A percentile compares a stretch with the other conserved stretches of the same genome.
Conservation (phyloP, 164 flowering plant genomes). For the Magnolia changhungtana region DNA sequence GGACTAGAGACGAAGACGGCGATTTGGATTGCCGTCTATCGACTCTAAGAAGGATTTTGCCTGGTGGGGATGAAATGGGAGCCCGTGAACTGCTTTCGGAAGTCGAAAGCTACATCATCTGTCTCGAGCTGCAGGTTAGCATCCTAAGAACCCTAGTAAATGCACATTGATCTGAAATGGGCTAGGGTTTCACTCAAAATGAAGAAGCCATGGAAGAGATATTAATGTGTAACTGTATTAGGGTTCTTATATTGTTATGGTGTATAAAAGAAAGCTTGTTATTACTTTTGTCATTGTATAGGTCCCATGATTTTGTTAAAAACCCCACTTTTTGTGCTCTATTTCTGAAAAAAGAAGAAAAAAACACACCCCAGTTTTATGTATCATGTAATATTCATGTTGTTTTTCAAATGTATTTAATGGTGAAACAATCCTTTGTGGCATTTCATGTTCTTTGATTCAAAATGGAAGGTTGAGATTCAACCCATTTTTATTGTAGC, state of each 20-base stretch:
- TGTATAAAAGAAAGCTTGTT: neutral
- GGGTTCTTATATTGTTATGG: neutral
- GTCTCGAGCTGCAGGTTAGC: constrained; percentile 35
- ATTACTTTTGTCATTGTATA: neutral
- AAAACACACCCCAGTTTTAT: neutral
- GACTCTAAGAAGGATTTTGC: constrained; percentile 23
- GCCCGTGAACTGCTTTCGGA: constrained; percentile 26
- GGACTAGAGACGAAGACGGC: constrained; percentile 7
- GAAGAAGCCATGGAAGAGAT: neutral
- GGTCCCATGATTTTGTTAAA: neutral
- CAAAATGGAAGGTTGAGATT: neutral
- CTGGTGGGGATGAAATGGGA: constrained; percentile 37
- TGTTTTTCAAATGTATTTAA: too few species aligned
- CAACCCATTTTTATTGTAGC: neutral
- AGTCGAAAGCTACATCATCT: constrained; percentile 31
- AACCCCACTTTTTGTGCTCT: neutral
- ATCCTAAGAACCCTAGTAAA: constrained; percentile 25
- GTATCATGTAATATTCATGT: neutral
- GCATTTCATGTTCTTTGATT: neutral
- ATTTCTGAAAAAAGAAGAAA: neutral
- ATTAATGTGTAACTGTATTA: neutral
- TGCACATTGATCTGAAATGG: constrained; percentile 1
- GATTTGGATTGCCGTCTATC: constrained; percentile 11
- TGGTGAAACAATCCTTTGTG: neutral
- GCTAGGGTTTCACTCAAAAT: neutral